Conservation (phyloP, 176 grass and related monocot species). For the Musa acuminata region DNA sequence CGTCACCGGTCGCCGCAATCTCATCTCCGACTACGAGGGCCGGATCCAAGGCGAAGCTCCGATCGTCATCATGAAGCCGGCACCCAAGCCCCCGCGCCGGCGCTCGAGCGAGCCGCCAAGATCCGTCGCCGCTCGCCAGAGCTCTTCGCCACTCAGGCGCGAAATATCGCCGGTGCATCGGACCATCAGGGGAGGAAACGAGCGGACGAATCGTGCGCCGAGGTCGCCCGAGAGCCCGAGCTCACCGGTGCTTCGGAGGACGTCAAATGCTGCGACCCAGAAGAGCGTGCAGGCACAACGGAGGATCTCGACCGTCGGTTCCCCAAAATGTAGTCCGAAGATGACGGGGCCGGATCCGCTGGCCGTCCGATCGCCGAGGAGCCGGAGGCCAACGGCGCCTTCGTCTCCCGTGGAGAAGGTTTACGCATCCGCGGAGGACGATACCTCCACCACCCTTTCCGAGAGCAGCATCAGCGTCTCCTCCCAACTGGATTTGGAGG, state of each 20-base stretch:
- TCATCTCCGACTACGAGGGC: conserved; percentile 11
- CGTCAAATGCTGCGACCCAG: background rate
- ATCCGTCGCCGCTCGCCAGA: conserved; percentile 10
- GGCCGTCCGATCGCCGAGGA: conserved; percentile 25
- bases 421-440: conserved; percentile 26
- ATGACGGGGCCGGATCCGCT: conserved; percentile 23
- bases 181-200: conserved; percentile 11
- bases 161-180: conserved; percentile 17
- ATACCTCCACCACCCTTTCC: conserved; percentile 53
- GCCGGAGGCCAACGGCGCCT: conserved; percentile 1
- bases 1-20: conserved; percentile 12
- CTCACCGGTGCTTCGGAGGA: conserved; percentile 30
- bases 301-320: conserved; percentile 31
- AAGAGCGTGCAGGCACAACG: conserved; percentile 28
- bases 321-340: conserved; percentile 25
- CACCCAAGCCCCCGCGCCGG: conserved; percentile 7
- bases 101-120: conserved; percentile 4
- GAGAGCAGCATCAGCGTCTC: conserved; percentile 48
- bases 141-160: conserved; percentile 7
- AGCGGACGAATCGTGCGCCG: conserved; percentile 24
- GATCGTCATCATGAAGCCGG: conserved; percentile 69
- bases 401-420: background rate
- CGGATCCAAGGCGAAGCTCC: conserved; percentile 23
- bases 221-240: conserved; percentile 26
- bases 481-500: conserved; percentile 50